These are phyloP conservation scores for Theobroma cacao DNA, from an alignment of 345 rosid genomes.

Conservation along the genomic window DNA sequence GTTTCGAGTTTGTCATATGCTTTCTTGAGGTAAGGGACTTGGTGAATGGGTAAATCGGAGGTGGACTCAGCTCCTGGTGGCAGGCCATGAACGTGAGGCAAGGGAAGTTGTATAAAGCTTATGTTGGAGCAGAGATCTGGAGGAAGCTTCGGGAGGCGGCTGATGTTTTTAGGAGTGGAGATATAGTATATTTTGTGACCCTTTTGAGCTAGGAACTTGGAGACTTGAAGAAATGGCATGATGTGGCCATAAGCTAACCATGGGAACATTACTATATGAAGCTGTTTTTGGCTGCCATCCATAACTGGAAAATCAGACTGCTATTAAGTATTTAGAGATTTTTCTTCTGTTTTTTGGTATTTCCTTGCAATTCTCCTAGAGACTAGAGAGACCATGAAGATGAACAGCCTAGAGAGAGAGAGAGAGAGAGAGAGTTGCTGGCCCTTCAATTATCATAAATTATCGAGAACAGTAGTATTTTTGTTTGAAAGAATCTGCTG, in stretches of 20 bases:
- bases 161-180: conserved; percentile 31
- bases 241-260: conserved; percentile 36
- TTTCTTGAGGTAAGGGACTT: conserved; percentile 32
- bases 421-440: too few relatives aligned
- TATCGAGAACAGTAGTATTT: too few relatives aligned
- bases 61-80: conserved; percentile 32
- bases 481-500: too few relatives aligned
- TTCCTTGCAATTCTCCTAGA: too few relatives aligned
- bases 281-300: conserved; percentile 10
- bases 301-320: neutral
- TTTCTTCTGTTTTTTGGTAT: too few relatives aligned
- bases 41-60: conserved; percentile 17
- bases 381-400: too few relatives aligned
- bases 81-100: conserved; percentile 25
- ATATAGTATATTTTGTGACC: conserved; percentile 30
- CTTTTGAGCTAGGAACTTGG: conserved; percentile 31
- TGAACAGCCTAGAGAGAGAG: too few relatives aligned
- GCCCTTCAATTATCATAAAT: too few relatives aligned
- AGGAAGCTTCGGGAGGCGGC: conserved; percentile 22
- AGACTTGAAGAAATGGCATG: conserved; percentile 24
- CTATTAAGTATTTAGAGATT: too few relatives aligned
- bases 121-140: neutral
- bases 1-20: conserved; percentile 37
- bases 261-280: conserved; percentile 35
- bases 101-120: conserved; percentile 11